Percentiles rank a stretch among this genome's conserved stretches.
phyloP scores from a whole-genome alignment of 352 stramenopile genomes.

The Phytophthora melonis region DNA sequence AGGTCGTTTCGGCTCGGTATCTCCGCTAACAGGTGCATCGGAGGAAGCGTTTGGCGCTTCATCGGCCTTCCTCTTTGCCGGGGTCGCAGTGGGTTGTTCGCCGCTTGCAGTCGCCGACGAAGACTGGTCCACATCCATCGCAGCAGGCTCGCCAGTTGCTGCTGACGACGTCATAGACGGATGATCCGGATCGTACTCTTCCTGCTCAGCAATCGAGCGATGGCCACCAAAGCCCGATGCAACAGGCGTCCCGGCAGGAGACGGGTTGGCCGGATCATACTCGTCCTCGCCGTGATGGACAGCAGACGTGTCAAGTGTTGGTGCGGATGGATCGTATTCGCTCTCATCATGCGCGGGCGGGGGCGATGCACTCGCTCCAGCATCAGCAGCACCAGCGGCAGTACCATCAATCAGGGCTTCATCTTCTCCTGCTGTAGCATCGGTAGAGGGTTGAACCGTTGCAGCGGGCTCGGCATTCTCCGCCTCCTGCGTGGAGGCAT shows the following conservation, averaged over 20 bases:
- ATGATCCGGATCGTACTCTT: slow-evolving; percentile 56
- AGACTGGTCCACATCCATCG: slow-evolving; percentile 35
- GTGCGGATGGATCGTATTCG: slow-evolving; percentile 32
- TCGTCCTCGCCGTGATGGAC: slow-evolving; percentile 48
- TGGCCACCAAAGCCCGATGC: slow-evolving; percentile 6
- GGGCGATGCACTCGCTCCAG: background rate
- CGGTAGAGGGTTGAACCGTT: background rate
- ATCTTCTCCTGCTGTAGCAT: slow-evolving; percentile 1
- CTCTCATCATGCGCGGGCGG: slow-evolving; percentile 27
- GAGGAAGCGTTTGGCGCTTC: slow-evolving; percentile 15
- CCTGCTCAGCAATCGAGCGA: slow-evolving; percentile 17
- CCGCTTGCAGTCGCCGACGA: background rate
- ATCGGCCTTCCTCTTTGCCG: slow-evolving; percentile 40
- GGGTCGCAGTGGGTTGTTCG: slow-evolving; percentile 11
- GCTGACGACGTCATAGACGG: slow-evolving; percentile 36
- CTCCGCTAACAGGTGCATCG: slow-evolving; percentile 15
- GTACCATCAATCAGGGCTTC: background rate
- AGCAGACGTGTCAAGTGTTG: background rate
- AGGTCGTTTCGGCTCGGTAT: slow-evolving; percentile 29
- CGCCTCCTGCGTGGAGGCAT: background rate
- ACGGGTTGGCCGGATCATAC: slow-evolving; percentile 52
- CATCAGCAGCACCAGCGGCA: background rate
- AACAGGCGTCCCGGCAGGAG: slow-evolving; percentile 29
- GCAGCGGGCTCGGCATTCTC: background rate
- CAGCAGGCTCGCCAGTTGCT: slow-evolving; percentile 12